Percentiles rank a stretch among this genome's conserved stretches.
These are phyloP conservation scores for Sphaceloma murrayae DNA, from an alignment of 2,329 filamentous ascomycete species.

Conservation along the genomic window DNA sequence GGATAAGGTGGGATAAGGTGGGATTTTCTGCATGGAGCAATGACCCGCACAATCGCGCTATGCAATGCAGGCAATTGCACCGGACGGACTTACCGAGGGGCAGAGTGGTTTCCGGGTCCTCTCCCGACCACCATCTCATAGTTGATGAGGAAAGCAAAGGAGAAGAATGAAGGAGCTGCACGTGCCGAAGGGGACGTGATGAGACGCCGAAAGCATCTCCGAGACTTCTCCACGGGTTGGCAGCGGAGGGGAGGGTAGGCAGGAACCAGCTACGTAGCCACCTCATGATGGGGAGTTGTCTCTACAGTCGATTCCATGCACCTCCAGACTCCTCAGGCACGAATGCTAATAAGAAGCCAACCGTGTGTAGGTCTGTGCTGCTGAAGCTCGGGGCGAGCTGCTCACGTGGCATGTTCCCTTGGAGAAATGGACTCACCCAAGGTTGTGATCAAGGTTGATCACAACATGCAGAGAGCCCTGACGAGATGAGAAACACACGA, in stretches of 20 bases:
- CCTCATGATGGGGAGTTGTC: too few species aligned
- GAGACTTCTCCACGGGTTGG: conserved; percentile 12
- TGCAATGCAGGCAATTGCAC: conserved; percentile 11
- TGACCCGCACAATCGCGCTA: conserved; percentile 2
- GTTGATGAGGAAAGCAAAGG: conserved; percentile 4
- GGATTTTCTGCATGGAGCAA: neutral
- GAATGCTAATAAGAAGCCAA: too few species aligned
- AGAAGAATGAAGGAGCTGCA: neutral
- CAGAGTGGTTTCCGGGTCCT: neutral
- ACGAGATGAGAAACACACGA: conserved; percentile 1
- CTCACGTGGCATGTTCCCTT: conserved; percentile 14
- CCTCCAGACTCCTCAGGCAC: too few species aligned
- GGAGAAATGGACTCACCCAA: conserved; percentile 2
- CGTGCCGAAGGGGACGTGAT: neutral
- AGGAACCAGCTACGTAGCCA: too few species aligned
- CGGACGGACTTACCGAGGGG: neutral
- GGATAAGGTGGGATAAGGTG: neutral
- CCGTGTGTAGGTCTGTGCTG: conserved; percentile 7
- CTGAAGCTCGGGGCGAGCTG: neutral
- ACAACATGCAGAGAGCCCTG: neutral
- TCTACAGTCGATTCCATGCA: too few species aligned
- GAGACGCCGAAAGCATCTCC: conserved; percentile 10
- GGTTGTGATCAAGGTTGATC: too few species aligned
- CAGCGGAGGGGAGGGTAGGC: too few species aligned
- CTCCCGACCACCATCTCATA: conserved; percentile 3